Percentiles rank a stretch among this genome's conserved stretches.
Evolutionary conservation across 2,329 filamentous ascomycete species (phyloP).

Genomic region (Fonsecaea multimorphosa): DNA sequence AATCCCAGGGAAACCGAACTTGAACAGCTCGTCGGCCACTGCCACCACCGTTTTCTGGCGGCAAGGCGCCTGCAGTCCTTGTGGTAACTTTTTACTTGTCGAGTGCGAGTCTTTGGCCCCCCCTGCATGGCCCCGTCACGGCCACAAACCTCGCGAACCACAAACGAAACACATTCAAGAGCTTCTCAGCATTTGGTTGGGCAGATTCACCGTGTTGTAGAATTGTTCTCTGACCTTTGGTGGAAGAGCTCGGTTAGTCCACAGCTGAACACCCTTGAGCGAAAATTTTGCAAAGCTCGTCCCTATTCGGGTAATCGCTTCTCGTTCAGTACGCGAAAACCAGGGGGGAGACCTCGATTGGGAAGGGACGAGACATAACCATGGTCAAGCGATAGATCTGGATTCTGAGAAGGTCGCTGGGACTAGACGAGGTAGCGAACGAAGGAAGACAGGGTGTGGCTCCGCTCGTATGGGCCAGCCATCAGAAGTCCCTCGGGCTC

Average conservation of each 20-base stretch:
- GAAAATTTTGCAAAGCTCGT: constrained; percentile 13
- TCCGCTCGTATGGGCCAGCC: constrained; percentile 11
- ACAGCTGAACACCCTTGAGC: neutral
- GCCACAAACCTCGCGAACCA: constrained; percentile 20
- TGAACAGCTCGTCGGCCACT: neutral
- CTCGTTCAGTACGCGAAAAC: constrained; percentile 4
- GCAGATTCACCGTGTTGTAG: constrained; percentile 6
- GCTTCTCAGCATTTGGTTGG: constrained; percentile 12
- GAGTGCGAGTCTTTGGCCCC: constrained; percentile 7
- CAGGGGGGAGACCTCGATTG: constrained; percentile 5
- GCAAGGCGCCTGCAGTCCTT: constrained; percentile 10
- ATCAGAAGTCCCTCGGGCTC: constrained; percentile 8
- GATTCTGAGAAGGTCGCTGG: neutral
- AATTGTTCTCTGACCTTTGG: constrained; percentile 1
- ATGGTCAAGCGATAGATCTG: constrained; percentile 15
- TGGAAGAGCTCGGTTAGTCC: constrained; percentile 8
- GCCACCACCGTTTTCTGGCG: neutral
- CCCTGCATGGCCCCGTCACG: constrained; percentile 26
- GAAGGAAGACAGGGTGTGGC: constrained; percentile 11
- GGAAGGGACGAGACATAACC: constrained; percentile 2
- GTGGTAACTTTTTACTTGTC: neutral
- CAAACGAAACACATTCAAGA: constrained; percentile 8
- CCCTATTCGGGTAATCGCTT: constrained; percentile 21
- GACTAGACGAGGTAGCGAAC: neutral
- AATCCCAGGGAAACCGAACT: neutral